Percentiles rank a stretch among this genome's conserved stretches.
phyloP scores from a whole-genome alignment of 768 basidiomycete genomes.

The Mrakia blollopis region DNA sequence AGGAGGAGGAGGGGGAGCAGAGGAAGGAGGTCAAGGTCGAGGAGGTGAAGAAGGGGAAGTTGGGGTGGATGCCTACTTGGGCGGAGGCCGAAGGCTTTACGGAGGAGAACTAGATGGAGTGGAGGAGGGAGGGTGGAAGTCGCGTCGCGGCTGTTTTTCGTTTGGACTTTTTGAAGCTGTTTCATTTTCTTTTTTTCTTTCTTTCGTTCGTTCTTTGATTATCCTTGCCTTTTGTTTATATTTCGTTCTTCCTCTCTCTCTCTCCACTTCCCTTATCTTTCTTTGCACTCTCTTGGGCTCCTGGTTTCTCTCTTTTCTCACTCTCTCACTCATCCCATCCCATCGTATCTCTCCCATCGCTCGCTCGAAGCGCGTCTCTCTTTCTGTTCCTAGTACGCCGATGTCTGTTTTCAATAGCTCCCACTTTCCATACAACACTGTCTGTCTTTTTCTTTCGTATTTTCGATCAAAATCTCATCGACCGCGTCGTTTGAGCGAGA shows the following conservation, averaged over 20 bases:
- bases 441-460: too few species aligned
- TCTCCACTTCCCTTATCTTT: not conserved
- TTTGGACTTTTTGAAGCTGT: not conserved
- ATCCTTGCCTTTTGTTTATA: not conserved
- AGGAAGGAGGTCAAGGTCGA: too few species aligned
- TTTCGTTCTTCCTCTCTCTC: too few species aligned
- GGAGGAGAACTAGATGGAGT: not conserved
- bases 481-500: too few species aligned
- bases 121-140: not conserved
- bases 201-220: not conserved
- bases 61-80: conserved; percentile 5
- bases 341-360: not conserved
- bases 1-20: not conserved
- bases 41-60: not conserved
- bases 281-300: not conserved
- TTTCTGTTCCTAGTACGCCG: not conserved
- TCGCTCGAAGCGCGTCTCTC: conserved; percentile 4
- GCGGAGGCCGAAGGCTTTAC: not conserved
- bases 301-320: too few species aligned
- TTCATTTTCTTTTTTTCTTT: not conserved
- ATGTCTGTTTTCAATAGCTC: not conserved
- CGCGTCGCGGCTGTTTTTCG: not conserved
- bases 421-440: not conserved
- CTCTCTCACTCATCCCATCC: not conserved
- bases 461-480: too few species aligned